Percentiles rank a stretch among this genome's conserved stretches.
Evolutionary conservation across 1,284 basidiomycete genomes (phyloP).

Genomic region (Cryptococcus amylolentus): DNA sequence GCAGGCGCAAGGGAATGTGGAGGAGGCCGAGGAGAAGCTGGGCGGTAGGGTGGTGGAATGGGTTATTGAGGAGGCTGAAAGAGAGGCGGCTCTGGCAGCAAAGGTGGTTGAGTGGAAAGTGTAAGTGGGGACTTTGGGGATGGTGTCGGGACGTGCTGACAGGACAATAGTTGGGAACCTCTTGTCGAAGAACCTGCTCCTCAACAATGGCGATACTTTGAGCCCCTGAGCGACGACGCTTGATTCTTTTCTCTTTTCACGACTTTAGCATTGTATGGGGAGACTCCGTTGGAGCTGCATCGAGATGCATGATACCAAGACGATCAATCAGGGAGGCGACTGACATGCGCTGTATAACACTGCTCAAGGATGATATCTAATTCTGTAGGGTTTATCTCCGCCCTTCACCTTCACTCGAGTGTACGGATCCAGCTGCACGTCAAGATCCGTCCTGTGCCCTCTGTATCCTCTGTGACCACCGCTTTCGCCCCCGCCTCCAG

Average conservation of each 20-base stretch:
- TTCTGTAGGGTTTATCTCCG: not conserved
- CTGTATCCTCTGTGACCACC: not conserved
- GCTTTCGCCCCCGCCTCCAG: not conserved
- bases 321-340: not conserved
- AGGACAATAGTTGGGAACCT: conserved; percentile 38
- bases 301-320: not conserved
- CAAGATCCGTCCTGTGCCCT: not conserved
- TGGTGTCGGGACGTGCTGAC: conserved; percentile 7
- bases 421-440: not conserved
- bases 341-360: not conserved
- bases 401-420: not conserved
- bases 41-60: conserved; percentile 43
- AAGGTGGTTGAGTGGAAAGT: conserved; percentile 95
- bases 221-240: conserved; percentile 26
- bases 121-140: conserved; percentile 58
- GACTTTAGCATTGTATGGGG: not conserved
- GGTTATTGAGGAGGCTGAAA: conserved; percentile 70
- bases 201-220: conserved; percentile 48
- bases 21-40: conserved; percentile 64
- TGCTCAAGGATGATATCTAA: not conserved
- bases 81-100: conserved; percentile 71
- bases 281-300: not conserved
- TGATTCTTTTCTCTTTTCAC: not conserved
- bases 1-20: conserved; percentile 62
- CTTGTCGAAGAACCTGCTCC: conserved; percentile 36